Evolutionary conservation across 2,329 filamentous ascomycete genomes (phyloP).

Genomic region (Alternaria atra): DNA sequence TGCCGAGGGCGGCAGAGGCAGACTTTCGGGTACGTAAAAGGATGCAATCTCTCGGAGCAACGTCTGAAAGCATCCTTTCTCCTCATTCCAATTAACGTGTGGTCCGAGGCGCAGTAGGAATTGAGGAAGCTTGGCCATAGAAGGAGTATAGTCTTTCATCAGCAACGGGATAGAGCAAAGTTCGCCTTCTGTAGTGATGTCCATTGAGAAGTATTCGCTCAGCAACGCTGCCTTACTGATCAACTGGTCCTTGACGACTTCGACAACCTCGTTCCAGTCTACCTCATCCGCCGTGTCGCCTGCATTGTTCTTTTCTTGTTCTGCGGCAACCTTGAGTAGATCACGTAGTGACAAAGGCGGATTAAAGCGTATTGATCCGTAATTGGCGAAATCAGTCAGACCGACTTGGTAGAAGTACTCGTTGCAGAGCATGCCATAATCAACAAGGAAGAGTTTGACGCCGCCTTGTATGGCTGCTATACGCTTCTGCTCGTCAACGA

Average conservation of each 20-base stretch:
- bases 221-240: constrained; percentile 85
- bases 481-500: constrained; percentile 86
- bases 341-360: constrained; percentile 76
- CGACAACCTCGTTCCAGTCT: constrained; percentile 72
- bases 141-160: constrained; percentile 87
- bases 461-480: constrained; percentile 93
- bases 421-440: constrained; percentile 84
- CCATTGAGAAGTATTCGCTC: constrained; percentile 88
- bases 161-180: constrained; percentile 83
- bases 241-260: constrained; percentile 72
- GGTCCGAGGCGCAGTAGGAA: constrained; percentile 91
- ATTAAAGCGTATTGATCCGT: constrained; percentile 81
- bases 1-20: constrained; percentile 63
- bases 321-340: constrained; percentile 76
- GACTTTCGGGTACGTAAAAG: constrained; percentile 88
- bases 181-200: constrained; percentile 80
- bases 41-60: constrained; percentile 87
- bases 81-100: constrained; percentile 84
- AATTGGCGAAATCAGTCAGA: constrained; percentile 95
- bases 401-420: constrained; percentile 97
- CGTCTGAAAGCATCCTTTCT: constrained; percentile 84
- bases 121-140: constrained; percentile 83
- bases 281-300: constrained; percentile 61
- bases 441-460: constrained; percentile 88
- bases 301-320: constrained; percentile 69